phyloP scores from a whole-genome alignment of 2,329 filamentous ascomycete species.

The Aspergillus sp. region DNA sequence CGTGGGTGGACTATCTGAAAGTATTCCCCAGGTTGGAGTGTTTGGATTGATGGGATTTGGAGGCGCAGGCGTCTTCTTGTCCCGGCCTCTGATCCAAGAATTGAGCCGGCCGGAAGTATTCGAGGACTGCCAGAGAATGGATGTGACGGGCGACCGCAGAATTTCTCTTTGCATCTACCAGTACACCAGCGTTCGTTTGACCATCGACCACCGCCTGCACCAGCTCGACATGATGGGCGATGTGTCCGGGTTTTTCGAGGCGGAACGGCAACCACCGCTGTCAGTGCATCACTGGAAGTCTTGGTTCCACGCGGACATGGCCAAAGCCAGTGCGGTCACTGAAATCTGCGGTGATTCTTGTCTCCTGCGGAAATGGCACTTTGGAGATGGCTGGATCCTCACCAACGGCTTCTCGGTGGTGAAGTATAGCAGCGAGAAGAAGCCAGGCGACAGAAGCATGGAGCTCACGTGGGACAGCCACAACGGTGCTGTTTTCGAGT shows the following conservation, averaged over 20 bases:
- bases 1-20: constrained; percentile 61
- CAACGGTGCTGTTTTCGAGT: constrained; percentile 44
- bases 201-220: constrained; percentile 56
- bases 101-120: constrained; percentile 48
- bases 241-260: constrained; percentile 62
- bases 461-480: constrained; percentile 58
- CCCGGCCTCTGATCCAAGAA: constrained; percentile 53
- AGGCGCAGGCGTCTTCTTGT: constrained; percentile 63
- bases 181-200: constrained; percentile 58
- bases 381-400: constrained; percentile 51
- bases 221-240: constrained; percentile 61
- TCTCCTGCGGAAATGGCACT: constrained; percentile 59
- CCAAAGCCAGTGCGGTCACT: constrained; percentile 53
- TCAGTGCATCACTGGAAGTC: constrained; percentile 66
- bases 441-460: constrained; percentile 48
- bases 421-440: constrained; percentile 49
- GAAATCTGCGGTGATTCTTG: constrained; percentile 59
- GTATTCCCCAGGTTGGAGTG: constrained; percentile 52
- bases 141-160: constrained; percentile 56
- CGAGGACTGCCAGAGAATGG: constrained; percentile 52
- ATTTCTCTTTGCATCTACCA: constrained; percentile 60
- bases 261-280: constrained; percentile 53
- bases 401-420: constrained; percentile 63
- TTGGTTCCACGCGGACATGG: constrained; percentile 57
- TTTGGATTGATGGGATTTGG: constrained; percentile 65